Evolutionary conservation across 2,329 filamentous ascomycete species (phyloP).

Genomic region (Aspergillus glaucus): DNA sequence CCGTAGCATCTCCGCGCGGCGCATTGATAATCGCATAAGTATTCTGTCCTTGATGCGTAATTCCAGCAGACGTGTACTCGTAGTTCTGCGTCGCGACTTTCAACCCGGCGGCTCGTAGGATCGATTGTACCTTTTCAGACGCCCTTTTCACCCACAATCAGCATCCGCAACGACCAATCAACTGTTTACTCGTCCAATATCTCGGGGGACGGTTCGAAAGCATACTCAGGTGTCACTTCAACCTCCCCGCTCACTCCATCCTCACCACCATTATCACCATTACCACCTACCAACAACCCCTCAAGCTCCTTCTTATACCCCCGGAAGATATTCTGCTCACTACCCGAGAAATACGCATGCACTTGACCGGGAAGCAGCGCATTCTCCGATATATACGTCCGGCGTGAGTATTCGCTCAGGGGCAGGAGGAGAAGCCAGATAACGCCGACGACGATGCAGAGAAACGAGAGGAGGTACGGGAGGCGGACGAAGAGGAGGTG

Average conservation of each 20-base stretch:
- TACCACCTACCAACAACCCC: slow-evolving; percentile 31
- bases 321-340: slow-evolving; percentile 88
- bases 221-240: slow-evolving; percentile 25
- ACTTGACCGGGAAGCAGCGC: slow-evolving; percentile 92
- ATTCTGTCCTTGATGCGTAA: slow-evolving; percentile 73
- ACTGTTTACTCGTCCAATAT: too few species aligned
- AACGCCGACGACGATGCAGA: slow-evolving; percentile 79
- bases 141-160: slow-evolving; percentile 29
- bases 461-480: slow-evolving; percentile 77
- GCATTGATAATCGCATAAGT: slow-evolving; percentile 90
- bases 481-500: slow-evolving; percentile 66
- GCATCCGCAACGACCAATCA: background rate
- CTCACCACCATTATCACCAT: slow-evolving; percentile 15
- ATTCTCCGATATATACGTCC: slow-evolving; percentile 96
- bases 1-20: slow-evolving; percentile 89
- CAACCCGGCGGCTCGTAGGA: slow-evolving; percentile 71
- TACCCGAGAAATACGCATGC: slow-evolving; percentile 94
- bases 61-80: slow-evolving; percentile 72
- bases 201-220: background rate
- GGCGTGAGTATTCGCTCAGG: slow-evolving; percentile 80
- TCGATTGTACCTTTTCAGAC: slow-evolving; percentile 65
- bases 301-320: slow-evolving; percentile 83
- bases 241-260: slow-evolving; percentile 8
- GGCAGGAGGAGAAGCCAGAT: slow-evolving; percentile 87
- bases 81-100: slow-evolving; percentile 87